Percentiles rank a stretch among this genome's conserved stretches.
Conservation (phyloP, 2,329 filamentous ascomycete species). For the Colletotrichum scovillei region DNA sequence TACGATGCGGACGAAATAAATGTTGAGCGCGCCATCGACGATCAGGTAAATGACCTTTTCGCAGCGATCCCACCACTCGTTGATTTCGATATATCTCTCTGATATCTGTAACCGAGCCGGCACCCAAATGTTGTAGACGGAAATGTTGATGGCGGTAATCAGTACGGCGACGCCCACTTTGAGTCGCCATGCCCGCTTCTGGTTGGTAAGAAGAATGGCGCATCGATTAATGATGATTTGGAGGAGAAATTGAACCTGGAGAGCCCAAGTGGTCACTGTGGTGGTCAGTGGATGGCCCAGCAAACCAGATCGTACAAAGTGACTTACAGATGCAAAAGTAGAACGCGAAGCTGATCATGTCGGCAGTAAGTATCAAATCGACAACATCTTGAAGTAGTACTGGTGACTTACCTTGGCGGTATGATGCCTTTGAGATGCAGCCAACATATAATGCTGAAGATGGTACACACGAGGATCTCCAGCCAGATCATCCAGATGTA, state of each 20-base stretch:
- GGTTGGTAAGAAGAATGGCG: conserved; percentile 55
- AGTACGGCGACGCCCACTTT: conserved; percentile 57
- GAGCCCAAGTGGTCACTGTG: conserved; percentile 49
- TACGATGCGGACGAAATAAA: conserved; percentile 56
- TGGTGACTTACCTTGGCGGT: conserved; percentile 25
- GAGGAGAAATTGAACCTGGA: conserved; percentile 60
- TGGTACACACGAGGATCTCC: conserved; percentile 54
- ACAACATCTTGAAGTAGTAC: background rate
- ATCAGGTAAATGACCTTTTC: conserved; percentile 63
- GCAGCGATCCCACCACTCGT: conserved; percentile 62
- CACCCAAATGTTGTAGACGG: conserved; percentile 66
- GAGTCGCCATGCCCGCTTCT: conserved; percentile 47
- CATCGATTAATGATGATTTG: conserved; percentile 68
- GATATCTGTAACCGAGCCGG: conserved; percentile 59
- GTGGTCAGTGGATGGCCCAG: background rate
- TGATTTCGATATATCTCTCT: conserved; percentile 54
- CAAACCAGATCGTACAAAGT: background rate
- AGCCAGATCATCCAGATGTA: conserved; percentile 62
- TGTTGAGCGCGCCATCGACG: conserved; percentile 60
- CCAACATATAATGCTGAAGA: conserved; percentile 52
- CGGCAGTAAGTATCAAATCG: background rate
- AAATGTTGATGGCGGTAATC: conserved; percentile 62
- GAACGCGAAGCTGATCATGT: conserved; percentile 26
- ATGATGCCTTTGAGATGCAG: conserved; percentile 37
- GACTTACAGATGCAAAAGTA: conserved; percentile 35